Evolutionary conservation across 129 eudicot species (phyloP).

Genomic region (sunflower (Helianthus annuus)): HanXRQr2.0-SUNRISE NC_035443.2:182263153-182263652

Average conservation of each 20-base stretch:
- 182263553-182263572: too few relatives aligned
- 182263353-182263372: not conserved
- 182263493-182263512: too few relatives aligned
- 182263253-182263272: conserved; percentile 91
- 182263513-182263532: too few relatives aligned
- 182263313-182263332: conserved; percentile 45
- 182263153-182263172: conserved; percentile 75
- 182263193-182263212: conserved; percentile 50
- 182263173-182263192: conserved; percentile 70
- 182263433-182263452: not conserved
- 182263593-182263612: too few relatives aligned
- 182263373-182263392: not conserved
- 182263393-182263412: not conserved
- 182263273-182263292: conserved; percentile 68
- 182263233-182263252: conserved; percentile 61
- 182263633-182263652: too few relatives aligned
- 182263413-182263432: not conserved
- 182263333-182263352: not conserved
- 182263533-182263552: too few relatives aligned
- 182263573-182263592: too few relatives aligned
- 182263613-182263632: too few relatives aligned
- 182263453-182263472: too few relatives aligned
- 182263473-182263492: too few relatives aligned
- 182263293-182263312: conserved; percentile 38
- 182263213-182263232: conserved; percentile 56